Evolutionary conservation across 1,284 basidiomycete genomes (phyloP).

Genomic region (Neolentinus lepideus): DNA sequence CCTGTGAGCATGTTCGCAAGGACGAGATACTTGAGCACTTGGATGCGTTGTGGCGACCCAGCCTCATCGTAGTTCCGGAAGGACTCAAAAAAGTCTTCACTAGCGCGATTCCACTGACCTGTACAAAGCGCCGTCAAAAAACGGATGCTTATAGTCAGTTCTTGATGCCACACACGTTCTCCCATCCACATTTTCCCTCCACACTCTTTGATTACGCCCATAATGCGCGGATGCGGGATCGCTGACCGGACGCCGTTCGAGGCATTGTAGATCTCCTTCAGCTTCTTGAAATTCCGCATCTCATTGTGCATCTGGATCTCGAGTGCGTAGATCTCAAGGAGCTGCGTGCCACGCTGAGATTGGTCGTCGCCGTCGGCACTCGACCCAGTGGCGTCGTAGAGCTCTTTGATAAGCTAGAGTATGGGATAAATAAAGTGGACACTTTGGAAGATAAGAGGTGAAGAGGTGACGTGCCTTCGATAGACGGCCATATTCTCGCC

Average conservation of each 20-base stretch:
- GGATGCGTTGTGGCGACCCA: constrained; percentile 92
- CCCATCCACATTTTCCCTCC: constrained; percentile 99
- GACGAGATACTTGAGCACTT: constrained; percentile 97
- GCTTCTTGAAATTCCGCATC: constrained; percentile 89
- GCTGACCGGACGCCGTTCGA: constrained; percentile 91
- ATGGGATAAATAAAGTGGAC: neutral
- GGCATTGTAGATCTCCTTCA: constrained; percentile 98
- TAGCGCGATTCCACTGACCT: constrained; percentile 96
- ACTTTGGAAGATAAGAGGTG: neutral
- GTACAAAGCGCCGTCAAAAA: constrained; percentile 1
- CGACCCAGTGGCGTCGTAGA: constrained; percentile 59
- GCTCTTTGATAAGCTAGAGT: constrained; percentile 61
- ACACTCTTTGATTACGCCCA: constrained; percentile 98
- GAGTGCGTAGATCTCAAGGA: constrained; percentile 97
- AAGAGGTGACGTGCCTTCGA: constrained; percentile 49
- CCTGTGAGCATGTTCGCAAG: constrained; percentile 98
- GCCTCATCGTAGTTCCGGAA: constrained; percentile 99
- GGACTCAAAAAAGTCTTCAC: constrained; percentile 97
- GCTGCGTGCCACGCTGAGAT: constrained; percentile 83
- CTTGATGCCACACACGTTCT: constrained; percentile 63
- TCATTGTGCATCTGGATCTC: constrained; percentile 99
- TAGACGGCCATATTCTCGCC: constrained; percentile 85
- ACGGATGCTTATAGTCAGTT: neutral
- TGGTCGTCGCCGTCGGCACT: constrained; percentile 74
- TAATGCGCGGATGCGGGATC: constrained; percentile 96